Evolutionary conservation across 345 rosid genomes (phyloP).

Genomic region (Gossypium sturtianum): DNA sequence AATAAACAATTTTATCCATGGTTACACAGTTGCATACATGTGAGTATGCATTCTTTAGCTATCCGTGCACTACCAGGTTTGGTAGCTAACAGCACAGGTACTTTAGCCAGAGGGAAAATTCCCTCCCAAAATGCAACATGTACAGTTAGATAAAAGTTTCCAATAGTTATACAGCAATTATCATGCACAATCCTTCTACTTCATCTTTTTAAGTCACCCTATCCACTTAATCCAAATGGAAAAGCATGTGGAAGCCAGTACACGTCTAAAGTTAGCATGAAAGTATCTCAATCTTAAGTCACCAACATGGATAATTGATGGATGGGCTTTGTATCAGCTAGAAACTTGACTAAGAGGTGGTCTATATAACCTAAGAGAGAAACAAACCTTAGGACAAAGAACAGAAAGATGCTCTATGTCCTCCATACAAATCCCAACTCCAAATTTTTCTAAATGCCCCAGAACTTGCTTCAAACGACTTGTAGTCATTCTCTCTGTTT

Average conservation of each 20-base stretch:
- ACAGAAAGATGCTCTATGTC: constrained; percentile 61
- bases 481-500: constrained; percentile 31
- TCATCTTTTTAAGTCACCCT: neutral
- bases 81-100: neutral
- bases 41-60: no score
- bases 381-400: constrained; percentile 66
- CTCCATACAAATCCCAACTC: constrained; percentile 40
- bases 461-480: constrained; percentile 43
- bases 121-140: neutral
- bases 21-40: neutral
- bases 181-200: neutral
- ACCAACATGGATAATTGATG: neutral
- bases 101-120: neutral
- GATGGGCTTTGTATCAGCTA: neutral
- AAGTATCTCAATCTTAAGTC: neutral
- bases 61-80: neutral
- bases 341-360: neutral
- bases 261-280: neutral
- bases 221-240: neutral
- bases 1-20: neutral
- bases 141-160: neutral
- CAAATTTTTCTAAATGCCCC: constrained; percentile 39
- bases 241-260: neutral
- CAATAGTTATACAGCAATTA: neutral
- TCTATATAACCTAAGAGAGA: neutral